Percentiles rank a stretch among this genome's conserved stretches.
These are phyloP conservation scores for Aspergillus affinis DNA, from an alignment of 495 filamentous ascomycete genomes.

Conservation along the genomic window DNA sequence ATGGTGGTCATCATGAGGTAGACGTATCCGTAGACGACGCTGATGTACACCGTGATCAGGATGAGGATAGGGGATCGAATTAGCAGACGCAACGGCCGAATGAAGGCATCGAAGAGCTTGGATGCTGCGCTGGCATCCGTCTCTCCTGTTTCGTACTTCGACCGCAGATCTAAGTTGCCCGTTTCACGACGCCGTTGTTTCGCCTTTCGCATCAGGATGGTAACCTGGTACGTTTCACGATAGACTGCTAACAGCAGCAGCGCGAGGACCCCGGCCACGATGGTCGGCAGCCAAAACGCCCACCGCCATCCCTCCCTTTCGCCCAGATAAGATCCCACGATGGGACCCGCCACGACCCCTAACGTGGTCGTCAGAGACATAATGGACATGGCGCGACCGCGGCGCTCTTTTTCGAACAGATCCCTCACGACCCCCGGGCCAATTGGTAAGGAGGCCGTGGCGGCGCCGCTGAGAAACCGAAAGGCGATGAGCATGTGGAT, in stretches of 20 bases:
- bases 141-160: conserved; percentile 26
- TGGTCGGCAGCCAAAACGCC: conserved; percentile 61
- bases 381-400: conserved; percentile 60
- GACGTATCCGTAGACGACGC: conserved; percentile 62
- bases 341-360: conserved; percentile 52
- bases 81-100: conserved; percentile 47
- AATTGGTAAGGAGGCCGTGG: conserved; percentile 41
- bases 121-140: conserved; percentile 18
- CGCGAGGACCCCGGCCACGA: conserved; percentile 40
- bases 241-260: conserved; percentile 48
- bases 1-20: conserved; percentile 73
- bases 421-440: conserved; percentile 60
- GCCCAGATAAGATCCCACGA: conserved; percentile 55
- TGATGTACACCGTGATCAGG: conserved; percentile 57
- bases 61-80: conserved; percentile 51
- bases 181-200: conserved; percentile 39
- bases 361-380: conserved; percentile 52
- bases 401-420: conserved; percentile 53
- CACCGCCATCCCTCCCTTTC: conserved; percentile 58
- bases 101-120: conserved; percentile 38
- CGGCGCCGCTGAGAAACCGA: conserved; percentile 65
- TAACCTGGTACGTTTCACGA: conserved; percentile 51
- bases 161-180: conserved; percentile 40
- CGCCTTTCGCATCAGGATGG: conserved; percentile 51
- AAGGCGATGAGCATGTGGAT: conserved; percentile 60